A percentile compares a stretch with the other conserved stretches of the same genome.
These are phyloP conservation scores for Ceratocystis huliohia DNA, from an alignment of 2,329 filamentous ascomycete species.

Conservation along the genomic window DNA sequence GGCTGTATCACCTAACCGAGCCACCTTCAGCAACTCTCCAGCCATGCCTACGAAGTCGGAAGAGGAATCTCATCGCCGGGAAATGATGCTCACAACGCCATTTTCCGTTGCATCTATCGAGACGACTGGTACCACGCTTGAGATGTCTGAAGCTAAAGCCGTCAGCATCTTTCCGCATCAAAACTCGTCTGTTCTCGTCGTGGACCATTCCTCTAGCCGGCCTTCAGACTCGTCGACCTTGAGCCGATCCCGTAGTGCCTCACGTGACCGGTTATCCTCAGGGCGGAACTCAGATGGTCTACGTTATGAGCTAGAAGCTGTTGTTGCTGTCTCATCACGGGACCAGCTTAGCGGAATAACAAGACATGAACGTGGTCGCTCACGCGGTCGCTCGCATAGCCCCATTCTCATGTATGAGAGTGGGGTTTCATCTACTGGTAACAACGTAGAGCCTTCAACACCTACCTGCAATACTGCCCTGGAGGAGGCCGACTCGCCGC, in stretches of 20 bases:
- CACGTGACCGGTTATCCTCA: slow-evolving; percentile 9
- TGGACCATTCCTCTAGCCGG: slow-evolving; percentile 40
- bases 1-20: slow-evolving; percentile 8
- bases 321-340: not conserved
- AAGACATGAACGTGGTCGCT: not conserved
- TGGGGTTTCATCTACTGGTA: not conserved
- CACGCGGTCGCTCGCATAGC: slow-evolving; percentile 9
- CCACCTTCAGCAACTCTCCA: not conserved
- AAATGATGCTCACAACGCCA: slow-evolving; percentile 30
- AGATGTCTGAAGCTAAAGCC: slow-evolving; percentile 50
- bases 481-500: slow-evolving; percentile 47
- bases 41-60: not conserved
- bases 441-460: slow-evolving; percentile 1
- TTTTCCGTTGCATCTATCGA: slow-evolving; percentile 51
- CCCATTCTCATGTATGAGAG: not conserved
- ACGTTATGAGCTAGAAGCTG: not conserved
- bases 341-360: not conserved
- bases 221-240: slow-evolving; percentile 36
- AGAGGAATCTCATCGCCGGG: slow-evolving; percentile 17
- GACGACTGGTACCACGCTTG: slow-evolving; percentile 47
- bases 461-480: slow-evolving; percentile 30
- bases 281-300: not conserved
- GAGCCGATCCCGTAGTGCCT: slow-evolving; percentile 20
- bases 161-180: slow-evolving; percentile 52
- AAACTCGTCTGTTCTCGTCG: slow-evolving; percentile 50